Evolutionary conservation across 345 rosid species (phyloP).

Genomic region (Barbarea vulgaris): DNA sequence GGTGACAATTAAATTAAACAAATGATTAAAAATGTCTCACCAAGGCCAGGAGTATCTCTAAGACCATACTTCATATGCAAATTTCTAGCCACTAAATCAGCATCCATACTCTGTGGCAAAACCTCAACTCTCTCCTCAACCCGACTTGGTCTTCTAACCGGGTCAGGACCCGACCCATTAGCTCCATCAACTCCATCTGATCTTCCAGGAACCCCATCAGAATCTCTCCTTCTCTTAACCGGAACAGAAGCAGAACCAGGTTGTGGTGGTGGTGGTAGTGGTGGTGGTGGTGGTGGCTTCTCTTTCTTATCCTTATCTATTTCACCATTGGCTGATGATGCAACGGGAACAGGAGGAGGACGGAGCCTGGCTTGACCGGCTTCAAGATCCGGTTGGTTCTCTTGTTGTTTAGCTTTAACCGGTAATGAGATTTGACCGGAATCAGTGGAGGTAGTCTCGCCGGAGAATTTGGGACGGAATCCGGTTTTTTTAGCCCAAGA

Average conservation of each 20-base stretch:
- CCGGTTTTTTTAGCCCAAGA: slow-evolving; percentile 97
- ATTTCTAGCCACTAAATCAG: slow-evolving; percentile 60
- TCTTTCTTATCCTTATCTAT: slow-evolving; percentile 42
- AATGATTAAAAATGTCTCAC: slow-evolving; percentile 46
- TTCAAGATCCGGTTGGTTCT: slow-evolving; percentile 68
- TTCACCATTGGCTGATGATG: slow-evolving; percentile 42
- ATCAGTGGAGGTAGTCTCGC: slow-evolving; percentile 77
- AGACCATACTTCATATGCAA: slow-evolving; percentile 88
- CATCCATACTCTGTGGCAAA: slow-evolving; percentile 65
- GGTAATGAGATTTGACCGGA: slow-evolving; percentile 72
- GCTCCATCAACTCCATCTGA: slow-evolving; percentile 51
- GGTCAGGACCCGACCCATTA: slow-evolving; percentile 41
- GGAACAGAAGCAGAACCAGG: slow-evolving; percentile 20
- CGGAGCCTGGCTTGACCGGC: slow-evolving; percentile 51
- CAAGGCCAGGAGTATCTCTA: slow-evolving; percentile 92
- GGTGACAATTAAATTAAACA: neutral
- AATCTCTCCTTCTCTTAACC: slow-evolving; percentile 80
- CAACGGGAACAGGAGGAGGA: slow-evolving; percentile 35
- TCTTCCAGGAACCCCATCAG: slow-evolving; percentile 54
- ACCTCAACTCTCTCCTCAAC: slow-evolving; percentile 62
- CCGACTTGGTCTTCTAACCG: slow-evolving; percentile 60
- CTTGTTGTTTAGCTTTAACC: slow-evolving; percentile 49
- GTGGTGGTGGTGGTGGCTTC: slow-evolving; percentile 20
- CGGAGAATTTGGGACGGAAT: slow-evolving; percentile 93
- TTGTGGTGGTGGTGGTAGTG: neutral